phyloP scores from a whole-genome alignment of 1,284 basidiomycete genomes.

The Puccinia brachypodii region DNA sequence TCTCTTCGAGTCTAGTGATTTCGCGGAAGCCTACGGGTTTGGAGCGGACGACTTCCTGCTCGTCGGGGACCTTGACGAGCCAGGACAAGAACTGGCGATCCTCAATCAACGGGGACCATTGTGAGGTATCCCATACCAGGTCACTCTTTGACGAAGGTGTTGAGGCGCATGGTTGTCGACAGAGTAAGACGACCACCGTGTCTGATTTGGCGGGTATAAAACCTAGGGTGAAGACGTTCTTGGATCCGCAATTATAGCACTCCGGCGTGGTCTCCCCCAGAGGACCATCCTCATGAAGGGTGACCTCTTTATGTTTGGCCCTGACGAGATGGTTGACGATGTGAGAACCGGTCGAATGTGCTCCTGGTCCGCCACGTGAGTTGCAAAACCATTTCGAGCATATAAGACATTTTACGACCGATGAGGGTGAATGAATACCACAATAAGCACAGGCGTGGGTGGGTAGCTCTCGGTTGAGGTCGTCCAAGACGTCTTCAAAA shows the following conservation, averaged over 20 bases:
- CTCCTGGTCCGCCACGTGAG: slow-evolving; percentile 91
- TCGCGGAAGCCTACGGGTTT: slow-evolving; percentile 94
- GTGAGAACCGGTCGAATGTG: slow-evolving; percentile 65
- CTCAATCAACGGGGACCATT: slow-evolving; percentile 98
- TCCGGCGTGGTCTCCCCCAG: slow-evolving; percentile 97
- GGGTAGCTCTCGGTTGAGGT: slow-evolving; percentile 78
- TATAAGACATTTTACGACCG: slow-evolving; percentile 92
- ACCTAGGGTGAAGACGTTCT: slow-evolving; percentile 98
- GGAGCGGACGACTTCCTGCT: slow-evolving; percentile 90
- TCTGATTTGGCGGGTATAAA: slow-evolving; percentile 99
- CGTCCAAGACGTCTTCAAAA: slow-evolving; percentile 80
- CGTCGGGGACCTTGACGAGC: slow-evolving; percentile 95
- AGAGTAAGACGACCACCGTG: slow-evolving; percentile 96
- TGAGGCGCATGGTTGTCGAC: slow-evolving; percentile 95
- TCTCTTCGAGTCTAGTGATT: slow-evolving; percentile 93
- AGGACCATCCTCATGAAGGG: slow-evolving; percentile 89
- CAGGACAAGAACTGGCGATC: slow-evolving; percentile 97
- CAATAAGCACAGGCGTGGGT: slow-evolving; percentile 98
- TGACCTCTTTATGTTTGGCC: slow-evolving; percentile 98
- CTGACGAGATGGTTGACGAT: slow-evolving; percentile 99
- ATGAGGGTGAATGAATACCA: slow-evolving; percentile 95
- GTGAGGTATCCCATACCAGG: slow-evolving; percentile 94
- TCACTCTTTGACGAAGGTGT: slow-evolving; percentile 77
- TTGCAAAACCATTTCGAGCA: slow-evolving; percentile 99
- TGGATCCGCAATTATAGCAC: slow-evolving; percentile 96